A percentile compares a stretch with the other conserved stretches of the same genome.
Conservation (phyloP, 2,329 filamentous ascomycete genomes). For the Chalaropsis ovoidea region DNA sequence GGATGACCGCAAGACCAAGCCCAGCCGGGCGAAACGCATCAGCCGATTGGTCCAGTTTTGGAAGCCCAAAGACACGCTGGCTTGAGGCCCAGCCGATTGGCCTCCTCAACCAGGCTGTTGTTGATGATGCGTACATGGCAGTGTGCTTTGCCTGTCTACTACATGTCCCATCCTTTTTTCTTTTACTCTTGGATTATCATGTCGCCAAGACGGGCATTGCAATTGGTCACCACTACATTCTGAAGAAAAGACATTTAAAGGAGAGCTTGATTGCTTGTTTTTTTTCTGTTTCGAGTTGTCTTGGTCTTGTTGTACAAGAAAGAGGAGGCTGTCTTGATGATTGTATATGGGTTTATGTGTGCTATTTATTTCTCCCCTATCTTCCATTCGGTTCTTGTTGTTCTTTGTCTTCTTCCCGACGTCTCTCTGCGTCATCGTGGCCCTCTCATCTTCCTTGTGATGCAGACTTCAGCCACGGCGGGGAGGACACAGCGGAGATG, state of each 20-base stretch:
- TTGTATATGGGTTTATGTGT: constrained; percentile 26
- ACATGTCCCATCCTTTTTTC: too few species aligned
- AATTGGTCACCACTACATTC: not conserved
- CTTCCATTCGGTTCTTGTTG: not conserved
- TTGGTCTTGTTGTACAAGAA: constrained; percentile 15
- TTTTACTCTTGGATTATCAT: too few species aligned
- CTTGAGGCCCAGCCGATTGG: constrained; percentile 14
- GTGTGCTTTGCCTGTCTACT: not conserved
- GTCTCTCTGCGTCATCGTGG: not conserved
- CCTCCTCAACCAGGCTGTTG: not conserved
- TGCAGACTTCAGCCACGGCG: not conserved
- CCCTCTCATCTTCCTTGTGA: not conserved
- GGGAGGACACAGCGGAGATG: not conserved
- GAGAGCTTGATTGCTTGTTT: not conserved
- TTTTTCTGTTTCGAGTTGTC: constrained; percentile 16
- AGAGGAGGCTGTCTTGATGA: constrained; percentile 23
- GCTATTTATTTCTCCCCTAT: constrained; percentile 15
- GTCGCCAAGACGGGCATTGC: too few species aligned
- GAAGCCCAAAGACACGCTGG: constrained; percentile 44
- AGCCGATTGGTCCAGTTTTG: constrained; percentile 72
- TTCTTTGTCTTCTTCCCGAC: constrained; percentile 4
- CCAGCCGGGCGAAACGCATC: constrained; percentile 57
- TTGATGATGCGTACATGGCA: not conserved
- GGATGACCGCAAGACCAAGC: constrained; percentile 47
- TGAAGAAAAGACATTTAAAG: not conserved